Evolutionary conservation across 2,329 filamentous ascomycete species (phyloP).

Genomic region (Eutypa lata): DNA sequence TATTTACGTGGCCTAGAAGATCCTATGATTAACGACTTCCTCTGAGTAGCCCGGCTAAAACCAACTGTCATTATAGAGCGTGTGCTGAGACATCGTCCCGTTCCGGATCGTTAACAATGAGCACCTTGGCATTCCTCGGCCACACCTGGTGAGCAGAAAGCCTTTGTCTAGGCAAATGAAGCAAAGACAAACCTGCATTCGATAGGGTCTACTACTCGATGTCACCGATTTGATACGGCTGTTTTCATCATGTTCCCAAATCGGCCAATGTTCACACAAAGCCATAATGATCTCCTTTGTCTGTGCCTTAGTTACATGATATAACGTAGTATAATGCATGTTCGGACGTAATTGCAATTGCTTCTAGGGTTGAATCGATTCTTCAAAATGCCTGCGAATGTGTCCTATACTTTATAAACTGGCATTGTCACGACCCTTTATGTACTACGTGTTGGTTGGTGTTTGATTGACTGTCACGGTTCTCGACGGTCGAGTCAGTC

Average conservation of each 20-base stretch:
- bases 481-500: neutral
- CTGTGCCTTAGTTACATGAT: neutral
- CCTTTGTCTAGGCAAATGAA: neutral
- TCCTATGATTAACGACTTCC: too few relatives aligned
- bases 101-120: neutral
- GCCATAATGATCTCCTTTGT: neutral
- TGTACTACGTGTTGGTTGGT: neutral
- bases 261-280: neutral
- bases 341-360: neutral
- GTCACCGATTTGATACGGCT: neutral
- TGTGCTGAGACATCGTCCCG: neutral
- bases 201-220: neutral
- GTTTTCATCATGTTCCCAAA: neutral
- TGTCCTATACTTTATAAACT: neutral
- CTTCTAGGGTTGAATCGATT: neutral
- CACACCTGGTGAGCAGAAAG: neutral
- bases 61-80: too few relatives aligned
- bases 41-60: too few relatives aligned
- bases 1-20: too few relatives aligned
- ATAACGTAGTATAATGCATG: neutral
- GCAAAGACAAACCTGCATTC: neutral
- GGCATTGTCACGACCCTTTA: neutral
- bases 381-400: neutral
- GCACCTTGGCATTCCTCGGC: neutral
- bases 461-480: neutral